phyloP scores from a whole-genome alignment of 2,329 filamentous ascomycete genomes.

The Phaeoacremonium minimum region DNA sequence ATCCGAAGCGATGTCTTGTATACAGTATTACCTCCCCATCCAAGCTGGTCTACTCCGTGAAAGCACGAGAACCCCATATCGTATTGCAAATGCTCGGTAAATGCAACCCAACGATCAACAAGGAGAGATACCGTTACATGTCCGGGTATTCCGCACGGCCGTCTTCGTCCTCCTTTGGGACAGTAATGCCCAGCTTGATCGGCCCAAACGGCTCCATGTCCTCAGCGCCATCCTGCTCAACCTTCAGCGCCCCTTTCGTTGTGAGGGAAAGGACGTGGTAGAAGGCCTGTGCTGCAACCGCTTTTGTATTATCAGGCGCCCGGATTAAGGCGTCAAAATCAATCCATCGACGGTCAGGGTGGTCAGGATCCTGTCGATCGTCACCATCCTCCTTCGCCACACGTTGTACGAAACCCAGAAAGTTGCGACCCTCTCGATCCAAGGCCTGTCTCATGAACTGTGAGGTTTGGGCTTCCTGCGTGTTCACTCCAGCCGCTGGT shows the following conservation, averaged over 20 bases:
- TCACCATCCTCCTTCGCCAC: conserved; percentile 26
- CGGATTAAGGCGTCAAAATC: conserved; percentile 67
- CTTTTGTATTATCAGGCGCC: conserved; percentile 44
- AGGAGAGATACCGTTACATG: no score
- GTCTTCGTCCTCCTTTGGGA: conserved; percentile 4
- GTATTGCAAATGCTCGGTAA: no score
- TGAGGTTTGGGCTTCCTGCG: conserved; percentile 18
- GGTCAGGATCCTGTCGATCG: conserved; percentile 20
- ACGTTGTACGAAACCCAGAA: conserved; percentile 37
- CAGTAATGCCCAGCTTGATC: conserved; percentile 38
- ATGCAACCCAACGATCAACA: no score
- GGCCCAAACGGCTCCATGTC: conserved; percentile 35
- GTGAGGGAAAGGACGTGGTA: conserved; percentile 69
- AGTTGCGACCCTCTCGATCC: conserved; percentile 40
- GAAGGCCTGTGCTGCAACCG: conserved; percentile 70
- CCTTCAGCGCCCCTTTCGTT: conserved; percentile 58
- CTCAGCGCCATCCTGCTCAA: conserved; percentile 52
- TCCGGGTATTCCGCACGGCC: neutral
- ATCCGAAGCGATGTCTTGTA: no score
- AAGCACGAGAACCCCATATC: no score
- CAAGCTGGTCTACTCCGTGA: no score
- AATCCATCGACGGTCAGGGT: conserved; percentile 39
- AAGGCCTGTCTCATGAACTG: conserved; percentile 28
- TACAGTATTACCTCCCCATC: no score
- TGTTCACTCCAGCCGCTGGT: conserved; percentile 10